Evolutionary conservation across 345 rosid genomes (phyloP).

Genomic region (Salix koriyanagi): DNA sequence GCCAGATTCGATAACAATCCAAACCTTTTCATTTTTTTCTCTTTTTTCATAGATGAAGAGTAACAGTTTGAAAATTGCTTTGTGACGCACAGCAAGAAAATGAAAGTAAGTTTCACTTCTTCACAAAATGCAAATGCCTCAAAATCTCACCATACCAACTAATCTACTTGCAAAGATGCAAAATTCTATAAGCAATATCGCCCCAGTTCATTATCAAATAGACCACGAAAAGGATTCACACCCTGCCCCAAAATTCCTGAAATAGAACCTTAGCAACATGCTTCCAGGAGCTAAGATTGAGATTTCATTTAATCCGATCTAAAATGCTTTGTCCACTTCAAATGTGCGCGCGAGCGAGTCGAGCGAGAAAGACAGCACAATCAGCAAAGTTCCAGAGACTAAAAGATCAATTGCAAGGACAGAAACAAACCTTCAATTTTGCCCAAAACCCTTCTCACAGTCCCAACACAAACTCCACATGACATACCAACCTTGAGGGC

Average conservation of each 20-base stretch:
- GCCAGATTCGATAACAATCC: background rate
- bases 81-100: background rate
- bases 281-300: background rate
- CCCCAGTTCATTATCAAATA: background rate
- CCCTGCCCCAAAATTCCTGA: background rate
- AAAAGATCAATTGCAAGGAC: background rate
- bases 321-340: background rate
- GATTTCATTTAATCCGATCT: background rate
- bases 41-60: background rate
- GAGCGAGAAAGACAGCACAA: background rate
- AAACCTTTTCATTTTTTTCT: background rate
- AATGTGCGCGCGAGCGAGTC: background rate
- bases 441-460: slow-evolving; percentile 78
- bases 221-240: background rate
- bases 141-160: background rate
- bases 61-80: background rate
- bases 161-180: background rate
- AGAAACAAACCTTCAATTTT: slow-evolving; percentile 71
- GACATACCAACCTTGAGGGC: slow-evolving; percentile 85
- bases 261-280: background rate
- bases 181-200: background rate
- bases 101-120: background rate
- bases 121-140: background rate
- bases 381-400: background rate
- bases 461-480: slow-evolving; percentile 69